Conservation (phyloP, 2,329 filamentous ascomycete genomes). For the Colletotrichum lini region DNA sequence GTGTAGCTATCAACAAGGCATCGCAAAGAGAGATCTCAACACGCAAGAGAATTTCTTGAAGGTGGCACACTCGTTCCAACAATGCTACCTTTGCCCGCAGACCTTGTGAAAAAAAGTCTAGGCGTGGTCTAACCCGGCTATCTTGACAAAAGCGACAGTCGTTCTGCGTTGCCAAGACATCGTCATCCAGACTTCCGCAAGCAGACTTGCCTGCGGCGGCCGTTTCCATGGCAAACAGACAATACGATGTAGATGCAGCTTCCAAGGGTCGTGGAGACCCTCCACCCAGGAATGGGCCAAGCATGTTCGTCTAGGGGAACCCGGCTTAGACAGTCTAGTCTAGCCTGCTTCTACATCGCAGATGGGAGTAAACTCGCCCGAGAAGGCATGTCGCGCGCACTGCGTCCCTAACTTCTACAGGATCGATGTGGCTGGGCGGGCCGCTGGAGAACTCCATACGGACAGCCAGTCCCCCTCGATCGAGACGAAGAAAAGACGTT, state of each 20-base stretch:
- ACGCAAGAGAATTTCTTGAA: too few relatives aligned
- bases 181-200: not conserved
- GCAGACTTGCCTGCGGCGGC: conserved; percentile 5
- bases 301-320: not conserved
- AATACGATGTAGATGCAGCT: not conserved
- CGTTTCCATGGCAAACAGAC: conserved; percentile 7
- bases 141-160: not conserved
- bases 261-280: too few relatives aligned
- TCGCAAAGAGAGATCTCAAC: not conserved
- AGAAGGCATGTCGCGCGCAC: not conserved
- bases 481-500: not conserved
- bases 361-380: not conserved
- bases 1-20: not conserved
- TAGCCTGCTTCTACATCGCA: not conserved
- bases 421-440: not conserved
- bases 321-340: too few relatives aligned
- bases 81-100: not conserved
- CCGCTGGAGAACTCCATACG: not conserved
- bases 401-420: too few relatives aligned
- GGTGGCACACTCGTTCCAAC: not conserved
- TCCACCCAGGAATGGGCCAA: not conserved
- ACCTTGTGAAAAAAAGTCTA: not conserved
- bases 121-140: not conserved
- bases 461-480: too few relatives aligned
- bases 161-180: conserved; percentile 2